Conservation (phyloP, 2,329 filamentous ascomycete genomes). For the Elsinoe arachidis region DNA sequence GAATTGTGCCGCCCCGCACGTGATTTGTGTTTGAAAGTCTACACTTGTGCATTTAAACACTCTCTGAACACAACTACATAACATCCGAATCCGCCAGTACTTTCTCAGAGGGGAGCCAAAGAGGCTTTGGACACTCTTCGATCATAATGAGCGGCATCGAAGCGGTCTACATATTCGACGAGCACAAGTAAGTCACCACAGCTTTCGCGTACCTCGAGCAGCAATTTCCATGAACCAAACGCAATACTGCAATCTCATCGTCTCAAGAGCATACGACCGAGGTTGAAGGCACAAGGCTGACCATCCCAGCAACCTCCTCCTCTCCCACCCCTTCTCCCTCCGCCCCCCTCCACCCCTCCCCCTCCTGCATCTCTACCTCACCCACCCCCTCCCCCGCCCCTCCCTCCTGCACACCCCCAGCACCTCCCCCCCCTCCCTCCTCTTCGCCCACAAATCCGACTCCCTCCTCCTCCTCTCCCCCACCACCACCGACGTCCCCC, state of each 20-base stretch:
- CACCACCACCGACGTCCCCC: conserved; percentile 77
- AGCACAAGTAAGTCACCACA: conserved; percentile 62
- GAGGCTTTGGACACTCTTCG: too few relatives aligned
- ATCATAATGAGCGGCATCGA: conserved; percentile 63
- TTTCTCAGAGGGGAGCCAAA: too few relatives aligned
- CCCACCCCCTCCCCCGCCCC: conserved; percentile 70
- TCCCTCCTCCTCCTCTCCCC: conserved; percentile 80
- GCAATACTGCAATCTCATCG: not conserved
- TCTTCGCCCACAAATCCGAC: conserved; percentile 82
- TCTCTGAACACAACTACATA: not conserved
- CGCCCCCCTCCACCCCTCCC: conserved; percentile 68
- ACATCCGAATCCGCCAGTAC: not conserved
- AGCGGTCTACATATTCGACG: conserved; percentile 94
- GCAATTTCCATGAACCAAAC: not conserved
- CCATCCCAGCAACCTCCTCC: conserved; percentile 59
- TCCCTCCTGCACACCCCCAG: conserved; percentile 78
- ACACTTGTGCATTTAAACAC: not conserved
- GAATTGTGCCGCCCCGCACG: too few relatives aligned
- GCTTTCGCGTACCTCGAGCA: not conserved
- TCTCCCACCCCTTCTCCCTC: conserved; percentile 81
- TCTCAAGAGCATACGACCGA: too few relatives aligned
- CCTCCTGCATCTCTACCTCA: conserved; percentile 78
- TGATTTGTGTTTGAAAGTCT: too few relatives aligned
- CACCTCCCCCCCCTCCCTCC: conserved; percentile 73
- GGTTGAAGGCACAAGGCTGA: not conserved